Base-by-base conservation (phyloP, 2,329 filamentous ascomycete genomes). In the Exophiala sp. region DNA sequence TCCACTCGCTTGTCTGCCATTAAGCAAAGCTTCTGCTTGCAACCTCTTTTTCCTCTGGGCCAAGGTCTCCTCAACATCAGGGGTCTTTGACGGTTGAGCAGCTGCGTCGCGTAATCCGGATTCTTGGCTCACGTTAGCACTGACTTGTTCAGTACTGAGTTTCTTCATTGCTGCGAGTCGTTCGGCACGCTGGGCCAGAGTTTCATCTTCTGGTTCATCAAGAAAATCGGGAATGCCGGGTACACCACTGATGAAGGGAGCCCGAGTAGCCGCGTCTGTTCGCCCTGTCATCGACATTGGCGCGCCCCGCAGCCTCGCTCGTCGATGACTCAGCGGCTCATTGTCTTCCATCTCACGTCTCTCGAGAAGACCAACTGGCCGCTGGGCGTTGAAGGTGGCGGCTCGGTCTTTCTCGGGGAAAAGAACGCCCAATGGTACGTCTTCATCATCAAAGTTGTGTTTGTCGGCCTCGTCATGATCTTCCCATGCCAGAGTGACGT, bases 401-500 rank as follows among this genome's bases (percentile, higher is more conserved):
- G 69, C 66, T 8, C 53, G 48, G 12, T 66, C 65, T 50, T 73
- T 72, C 10, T 71, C 70, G 1, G 86, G 84, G 63, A 82, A 89
- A 12, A 99, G 78, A 61, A 97, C 77, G 9, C 87, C 94, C 3
- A 99, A 77, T 0, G 94, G 94, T 1, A 96, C 86, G 63, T 97
- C 92, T 50, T 92, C 89, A 60, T 96, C 90, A 46, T 80, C 76
- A 10, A 84, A 83, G 0, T 77, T 78, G 20, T 75, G 74, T 11
- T 68, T 64, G 50, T 80, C 75, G 6, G 76, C 74, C 10, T 74
- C 72, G 14, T 71, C 63, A 1, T 80, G 79, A 47, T 87, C 86
- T 70, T 97, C 91, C 94, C 94, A 99, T 1, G 92, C 94, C 33
- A 99, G 78, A 54, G 89, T 89, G 33, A 96, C 84, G 54, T 86